Percentiles rank a stretch among this genome's conserved stretches.
phyloP scores from a whole-genome alignment of 345 rosid genomes.

The Schrenkiella parvula region DNA sequence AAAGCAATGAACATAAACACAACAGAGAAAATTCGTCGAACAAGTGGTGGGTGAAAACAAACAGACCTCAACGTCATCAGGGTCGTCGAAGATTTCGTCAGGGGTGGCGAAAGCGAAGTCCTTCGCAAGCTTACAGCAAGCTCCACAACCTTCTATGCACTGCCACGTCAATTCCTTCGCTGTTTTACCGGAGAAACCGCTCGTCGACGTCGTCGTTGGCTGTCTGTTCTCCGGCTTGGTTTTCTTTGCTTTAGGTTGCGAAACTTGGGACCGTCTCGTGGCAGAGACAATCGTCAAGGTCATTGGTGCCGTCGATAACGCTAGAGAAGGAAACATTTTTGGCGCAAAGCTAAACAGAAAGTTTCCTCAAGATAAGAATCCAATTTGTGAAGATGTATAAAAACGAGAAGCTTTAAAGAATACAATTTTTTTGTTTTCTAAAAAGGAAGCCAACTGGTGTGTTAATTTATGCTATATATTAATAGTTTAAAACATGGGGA shows the following conservation, averaged over 20 bases:
- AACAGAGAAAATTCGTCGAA: conserved; percentile 38
- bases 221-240: conserved; percentile 11
- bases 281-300: background rate
- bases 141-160: conserved; percentile 74
- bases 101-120: conserved; percentile 71
- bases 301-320: conserved; percentile 13
- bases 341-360: background rate
- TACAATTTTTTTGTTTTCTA: background rate
- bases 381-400: background rate
- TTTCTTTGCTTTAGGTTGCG: conserved; percentile 12
- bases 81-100: conserved; percentile 67
- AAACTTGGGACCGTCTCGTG: conserved; percentile 10
- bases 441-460: background rate
- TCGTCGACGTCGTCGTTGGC: conserved; percentile 12
- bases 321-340: conserved; percentile 13
- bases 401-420: background rate
- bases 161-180: conserved; percentile 55
- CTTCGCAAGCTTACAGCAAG: conserved; percentile 87
- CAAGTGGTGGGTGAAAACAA: conserved; percentile 30
- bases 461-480: background rate
- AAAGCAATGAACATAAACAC: background rate
- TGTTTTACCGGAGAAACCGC: conserved; percentile 39
- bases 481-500: no score
- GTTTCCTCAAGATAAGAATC: background rate
- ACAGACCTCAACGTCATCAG: conserved; percentile 55